Conservation (phyloP, 306 rosid species). For the Canavalia ensiformis region DNA sequence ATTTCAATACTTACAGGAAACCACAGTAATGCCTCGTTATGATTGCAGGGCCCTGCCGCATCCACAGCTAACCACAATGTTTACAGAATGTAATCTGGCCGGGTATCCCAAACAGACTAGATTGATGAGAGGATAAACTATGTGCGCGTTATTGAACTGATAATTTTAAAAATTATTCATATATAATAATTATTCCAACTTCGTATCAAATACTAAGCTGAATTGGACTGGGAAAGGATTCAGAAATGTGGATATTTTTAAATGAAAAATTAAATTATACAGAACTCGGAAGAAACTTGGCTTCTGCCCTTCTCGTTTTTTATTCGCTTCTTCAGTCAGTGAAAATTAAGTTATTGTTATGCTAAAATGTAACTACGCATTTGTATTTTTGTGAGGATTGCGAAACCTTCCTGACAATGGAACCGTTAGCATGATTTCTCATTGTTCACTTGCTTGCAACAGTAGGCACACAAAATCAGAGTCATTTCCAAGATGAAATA, state of each 20-base stretch:
- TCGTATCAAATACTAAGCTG: background rate
- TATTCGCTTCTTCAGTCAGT: background rate
- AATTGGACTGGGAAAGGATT: no score
- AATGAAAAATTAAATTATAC: background rate
- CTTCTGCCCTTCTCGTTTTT: background rate
- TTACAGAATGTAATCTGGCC: background rate
- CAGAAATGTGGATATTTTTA: background rate
- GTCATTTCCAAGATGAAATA: constrained; percentile 6
- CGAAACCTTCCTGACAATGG: background rate
- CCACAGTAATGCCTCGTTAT: background rate
- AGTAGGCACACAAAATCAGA: constrained; percentile 1
- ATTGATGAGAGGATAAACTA: no score
- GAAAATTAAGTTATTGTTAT: background rate
- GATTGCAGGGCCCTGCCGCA: background rate
- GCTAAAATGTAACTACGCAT: background rate
- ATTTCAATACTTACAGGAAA: background rate
- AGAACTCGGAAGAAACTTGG: background rate
- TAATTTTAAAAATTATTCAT: background rate
- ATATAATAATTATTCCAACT: background rate
- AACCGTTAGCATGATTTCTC: background rate
- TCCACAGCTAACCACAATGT: background rate
- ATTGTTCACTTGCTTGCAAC: constrained; percentile 7
- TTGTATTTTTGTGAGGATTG: background rate
- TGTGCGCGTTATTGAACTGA: background rate
- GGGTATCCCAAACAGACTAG: background rate